Base-by-base conservation (phyloP, 306 rosid genomes). In the Prunus mume region DNA sequence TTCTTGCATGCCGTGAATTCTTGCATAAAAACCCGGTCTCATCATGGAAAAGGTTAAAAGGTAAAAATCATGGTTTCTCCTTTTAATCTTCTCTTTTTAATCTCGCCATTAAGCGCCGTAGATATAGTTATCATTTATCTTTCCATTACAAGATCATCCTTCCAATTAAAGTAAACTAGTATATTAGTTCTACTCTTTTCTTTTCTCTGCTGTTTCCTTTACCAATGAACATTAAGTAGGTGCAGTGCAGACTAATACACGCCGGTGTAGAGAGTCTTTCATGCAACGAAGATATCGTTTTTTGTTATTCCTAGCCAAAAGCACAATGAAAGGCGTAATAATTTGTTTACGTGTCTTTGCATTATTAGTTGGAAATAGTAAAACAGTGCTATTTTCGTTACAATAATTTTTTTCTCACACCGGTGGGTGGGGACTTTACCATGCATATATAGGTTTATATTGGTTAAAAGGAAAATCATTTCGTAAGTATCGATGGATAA, bases 1-100 rank as follows among this genome's bases (percentile, higher is more conserved):
- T 74, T 56, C 64, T 68, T 67, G 9, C 65, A 77, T 54, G 62
- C 28, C 82, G 52, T 34, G 43, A 50, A 74, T 73, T 24, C 56
- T 71, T 51, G 27, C 55, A 12, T 8, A 51, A 65, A 61, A 38
- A 38, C 43, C 9, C 43, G 9, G 1, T 54, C 62, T 71, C 64
- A 57, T 71, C 61, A 34, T 72, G 71, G 11, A 49, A 22, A 46
- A 52, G 32, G 74, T 71, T 71, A 25, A 30, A 72, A 32, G 71
- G 12, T 49, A 22, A 22, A 62, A 32, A 60, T 47, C 51, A 68
- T 68, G n/a, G n/a, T 9, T 41, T 15, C 64, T 56, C 38, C 14
- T 65, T 19, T 58, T 1, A 65, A 69, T 38, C 9, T 38, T 15
- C 64, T 56, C 38, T 10, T 65, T 19, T 58, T 1, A 65, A 69